Evolutionary conservation across 805 yeast genomes (phyloP), one percentile per base, ranked within the genome.

Genomic region (Schwanniomyces sp.): DNA sequence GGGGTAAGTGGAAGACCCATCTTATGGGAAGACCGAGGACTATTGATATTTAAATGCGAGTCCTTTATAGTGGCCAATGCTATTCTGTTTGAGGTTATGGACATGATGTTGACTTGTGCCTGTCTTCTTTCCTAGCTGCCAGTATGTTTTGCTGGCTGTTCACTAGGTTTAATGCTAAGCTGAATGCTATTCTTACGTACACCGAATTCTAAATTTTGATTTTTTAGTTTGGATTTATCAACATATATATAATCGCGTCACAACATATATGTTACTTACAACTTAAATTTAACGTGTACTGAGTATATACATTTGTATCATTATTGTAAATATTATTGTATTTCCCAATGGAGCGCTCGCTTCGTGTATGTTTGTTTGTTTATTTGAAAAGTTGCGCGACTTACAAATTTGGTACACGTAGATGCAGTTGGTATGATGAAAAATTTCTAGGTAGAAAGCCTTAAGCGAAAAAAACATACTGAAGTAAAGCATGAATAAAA

Each of bases 41-140:
- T 52, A 34, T 51, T 44, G 36, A 59, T 57, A 52, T 69, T 69
- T 46, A 67, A 55, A 41, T 56, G 56, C 27, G 64, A 55, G 50
- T 61, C 66, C 46, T 58, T 62, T 48, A 70, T 57, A 27, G 74
- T 70, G 6, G 74, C 74, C 56, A 70, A 67, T 24, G 74, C 74
- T 29, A 65, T 57, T 49, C 74, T 55, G 46, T 63, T 64, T 38
- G 66, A 51, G 28, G 49, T 26, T 39, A 39, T 18, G 21, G 41
- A 39, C 41, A 39, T 39, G 32, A 14, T 16, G 7, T 7, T 32
- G 36, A 32, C 14, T 14, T 32, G 36, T 14, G 18, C 21, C 21
- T 32, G 7, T 32, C 36, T 32, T 18, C 36, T 32, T 32, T 32
- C 36, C 36, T 32, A 32, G 36, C 36, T 32, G 17, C 36, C 36